Evolutionary conservation across 345 rosid genomes (phyloP).

Genomic region (Dipteronia dyeriana): DNA sequence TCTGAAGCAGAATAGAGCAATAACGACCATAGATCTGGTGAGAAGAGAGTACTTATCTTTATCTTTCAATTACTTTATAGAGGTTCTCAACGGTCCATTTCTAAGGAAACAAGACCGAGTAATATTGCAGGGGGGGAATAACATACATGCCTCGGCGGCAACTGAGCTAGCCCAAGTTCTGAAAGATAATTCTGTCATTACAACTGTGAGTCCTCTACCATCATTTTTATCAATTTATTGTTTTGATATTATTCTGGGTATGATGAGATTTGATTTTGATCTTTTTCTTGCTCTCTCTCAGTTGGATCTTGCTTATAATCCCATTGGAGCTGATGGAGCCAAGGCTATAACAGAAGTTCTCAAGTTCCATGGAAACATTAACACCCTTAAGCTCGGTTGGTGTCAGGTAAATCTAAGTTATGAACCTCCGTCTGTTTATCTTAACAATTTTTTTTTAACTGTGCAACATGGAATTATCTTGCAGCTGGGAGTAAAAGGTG

Average conservation of each 20-base stretch:
- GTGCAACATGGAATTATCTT: constrained; percentile 21
- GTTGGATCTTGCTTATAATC: constrained; percentile 95
- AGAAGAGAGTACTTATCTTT: constrained; percentile 29
- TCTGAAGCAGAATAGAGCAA: constrained; percentile 73
- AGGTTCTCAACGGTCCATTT: constrained; percentile 2
- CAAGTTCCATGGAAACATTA: constrained; percentile 86
- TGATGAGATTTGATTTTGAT: constrained; percentile 14
- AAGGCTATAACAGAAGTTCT: constrained; percentile 85
- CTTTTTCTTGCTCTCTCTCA: constrained; percentile 29
- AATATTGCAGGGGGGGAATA: constrained; percentile 81
- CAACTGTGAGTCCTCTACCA: constrained; percentile 56
- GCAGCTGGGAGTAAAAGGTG: constrained; percentile 92
- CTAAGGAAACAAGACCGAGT: constrained; percentile 12
- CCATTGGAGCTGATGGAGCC: constrained; percentile 85
- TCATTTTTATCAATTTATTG: constrained; percentile 15
- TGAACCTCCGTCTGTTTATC: not conserved
- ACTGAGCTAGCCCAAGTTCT: constrained; percentile 71
- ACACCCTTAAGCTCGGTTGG: constrained; percentile 94
- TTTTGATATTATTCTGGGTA: constrained; percentile 19
- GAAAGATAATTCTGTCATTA: constrained; percentile 69
- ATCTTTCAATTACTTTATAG: not conserved
- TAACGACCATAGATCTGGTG: constrained; percentile 84
- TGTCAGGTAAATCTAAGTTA: constrained; percentile 65
- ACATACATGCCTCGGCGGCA: constrained; percentile 76
- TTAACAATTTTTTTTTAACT: not conserved